phyloP scores from a whole-genome alignment of 345 rosid species.

The Kernera saxatilis region DNA sequence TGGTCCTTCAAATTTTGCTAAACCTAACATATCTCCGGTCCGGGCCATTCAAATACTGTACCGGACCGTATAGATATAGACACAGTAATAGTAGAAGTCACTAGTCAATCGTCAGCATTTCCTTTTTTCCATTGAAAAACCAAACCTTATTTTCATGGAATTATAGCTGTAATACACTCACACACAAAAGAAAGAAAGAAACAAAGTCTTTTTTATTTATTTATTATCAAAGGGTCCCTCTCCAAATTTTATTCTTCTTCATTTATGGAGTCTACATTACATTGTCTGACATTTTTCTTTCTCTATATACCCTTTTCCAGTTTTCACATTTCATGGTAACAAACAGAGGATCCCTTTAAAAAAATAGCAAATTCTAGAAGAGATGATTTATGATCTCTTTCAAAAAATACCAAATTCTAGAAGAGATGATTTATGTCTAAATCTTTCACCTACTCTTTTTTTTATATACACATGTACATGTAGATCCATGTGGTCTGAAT shows the following conservation, averaged over 20 bases:
- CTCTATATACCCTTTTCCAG: neutral
- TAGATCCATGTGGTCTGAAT: constrained; percentile 16
- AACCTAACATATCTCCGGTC: constrained; percentile 31
- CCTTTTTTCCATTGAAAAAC: constrained; percentile 5
- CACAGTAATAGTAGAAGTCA: constrained; percentile 23
- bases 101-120: constrained; percentile 28
- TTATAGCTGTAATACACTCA: constrained; percentile 30
- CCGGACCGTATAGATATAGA: constrained; percentile 27
- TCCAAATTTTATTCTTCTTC: constrained; percentile 20
- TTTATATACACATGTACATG: neutral
- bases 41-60: constrained; percentile 27
- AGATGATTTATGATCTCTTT: constrained; percentile 5
- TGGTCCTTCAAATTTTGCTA: constrained; percentile 19
- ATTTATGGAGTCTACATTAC: constrained; percentile 18
- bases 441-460: constrained; percentile 21
- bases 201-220: constrained; percentile 19
- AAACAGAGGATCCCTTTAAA: neutral
- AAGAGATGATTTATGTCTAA: constrained; percentile 16
- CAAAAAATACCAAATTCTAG: constrained; percentile 15
- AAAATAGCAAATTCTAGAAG: constrained; percentile 16
- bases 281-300: neutral
- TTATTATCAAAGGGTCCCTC: constrained; percentile 15
- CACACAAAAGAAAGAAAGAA: neutral
- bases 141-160: constrained; percentile 18
- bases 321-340: constrained; percentile 19